Evolutionary conservation across 768 basidiomycete genomes (phyloP), one percentile per base, ranked within the genome.

Genomic region (Trametes gibbosa): DNA sequence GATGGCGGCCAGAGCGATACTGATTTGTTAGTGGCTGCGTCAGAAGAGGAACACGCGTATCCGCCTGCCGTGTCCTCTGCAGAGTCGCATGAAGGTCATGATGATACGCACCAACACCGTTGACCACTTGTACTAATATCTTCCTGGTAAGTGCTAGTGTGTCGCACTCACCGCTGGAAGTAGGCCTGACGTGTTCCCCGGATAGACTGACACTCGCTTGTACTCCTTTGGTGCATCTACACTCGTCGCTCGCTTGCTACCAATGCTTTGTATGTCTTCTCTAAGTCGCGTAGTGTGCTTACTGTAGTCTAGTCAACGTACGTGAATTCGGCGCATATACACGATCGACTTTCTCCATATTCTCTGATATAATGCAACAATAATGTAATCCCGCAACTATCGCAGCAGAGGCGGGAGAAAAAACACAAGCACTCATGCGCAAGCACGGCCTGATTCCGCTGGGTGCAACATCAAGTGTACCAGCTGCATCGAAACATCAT

Each of bases 1-100:
- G 55, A 41, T 12, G 50, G 42, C 12, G 60, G 46, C 21, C 48
- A 37, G 48, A 48, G 61, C 21, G 61, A 62, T n/a, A 62, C 51
- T 5, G 53, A 58, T 41, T 48, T 47, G 40, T 39, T 62, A 16
- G 51, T 58, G 12, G 50, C 19, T 24, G 29, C 37, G 49, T 46
- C 55, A 54, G 54, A 56, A n/a, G 49, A 52, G 17, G 58, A 32
- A 13, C 52, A 59, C 25, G 58, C 37, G 5, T 40, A 47, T 35
- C 43, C 50, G 27, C 51, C 53, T 12, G 47, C 47, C 10, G 41
- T 34, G 46, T 56, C 55, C 17, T 54, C 53, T 17, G 52, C 41
- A 12, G 52, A 23, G 16, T 60, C 59, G 27, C 48, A 53, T 32
- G 52, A 53, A 9, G 53, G 23, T 23, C 37, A 54, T 45, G 41